phyloP scores from a whole-genome alignment of 2,329 filamentous ascomycete genomes.

The Aspergillus pseudoglaucus region DNA sequence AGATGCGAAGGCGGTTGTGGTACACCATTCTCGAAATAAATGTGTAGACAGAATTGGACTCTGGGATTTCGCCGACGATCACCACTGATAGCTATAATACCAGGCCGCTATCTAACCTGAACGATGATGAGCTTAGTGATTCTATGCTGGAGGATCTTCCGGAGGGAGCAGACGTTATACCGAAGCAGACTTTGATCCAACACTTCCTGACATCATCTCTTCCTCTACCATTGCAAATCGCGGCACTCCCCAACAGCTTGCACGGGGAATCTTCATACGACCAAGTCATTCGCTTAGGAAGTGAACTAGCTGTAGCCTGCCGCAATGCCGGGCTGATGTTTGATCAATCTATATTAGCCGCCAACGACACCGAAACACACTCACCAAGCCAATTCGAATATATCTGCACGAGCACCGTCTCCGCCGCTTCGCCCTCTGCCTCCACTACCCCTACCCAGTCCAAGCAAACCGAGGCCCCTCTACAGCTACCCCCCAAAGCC shows the following conservation, averaged over 20 bases:
- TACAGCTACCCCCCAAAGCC: conserved; percentile 21
- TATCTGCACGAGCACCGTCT: conserved; percentile 14
- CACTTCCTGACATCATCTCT: conserved; percentile 9
- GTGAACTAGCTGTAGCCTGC: conserved; percentile 9
- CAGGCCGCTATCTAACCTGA: not conserved
- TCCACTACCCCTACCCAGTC: conserved; percentile 19
- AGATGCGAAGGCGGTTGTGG: conserved; percentile 13
- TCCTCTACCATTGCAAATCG: conserved; percentile 6
- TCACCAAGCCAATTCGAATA: conserved; percentile 6
- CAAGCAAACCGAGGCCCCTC: conserved; percentile 15
- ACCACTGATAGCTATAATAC: not conserved
- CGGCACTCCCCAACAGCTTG: conserved; percentile 14
- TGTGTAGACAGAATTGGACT: conserved; percentile 10
- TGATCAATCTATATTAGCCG: not conserved
- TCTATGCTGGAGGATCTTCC: not conserved
- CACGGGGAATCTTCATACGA: conserved; percentile 14
- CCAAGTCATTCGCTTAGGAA: conserved; percentile 11
- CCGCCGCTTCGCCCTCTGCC: conserved; percentile 14
- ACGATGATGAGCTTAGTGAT: not conserved
- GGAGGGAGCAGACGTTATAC: not conserved
- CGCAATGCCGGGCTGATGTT: conserved; percentile 2
- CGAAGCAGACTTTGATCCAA: not conserved
- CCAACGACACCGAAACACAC: no score
- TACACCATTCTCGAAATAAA: conserved; percentile 12
- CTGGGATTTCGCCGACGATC: conserved; percentile 1